Base-by-base conservation (phyloP, 148 eudicot genomes). In the Chenopodium quinoa region DNA sequence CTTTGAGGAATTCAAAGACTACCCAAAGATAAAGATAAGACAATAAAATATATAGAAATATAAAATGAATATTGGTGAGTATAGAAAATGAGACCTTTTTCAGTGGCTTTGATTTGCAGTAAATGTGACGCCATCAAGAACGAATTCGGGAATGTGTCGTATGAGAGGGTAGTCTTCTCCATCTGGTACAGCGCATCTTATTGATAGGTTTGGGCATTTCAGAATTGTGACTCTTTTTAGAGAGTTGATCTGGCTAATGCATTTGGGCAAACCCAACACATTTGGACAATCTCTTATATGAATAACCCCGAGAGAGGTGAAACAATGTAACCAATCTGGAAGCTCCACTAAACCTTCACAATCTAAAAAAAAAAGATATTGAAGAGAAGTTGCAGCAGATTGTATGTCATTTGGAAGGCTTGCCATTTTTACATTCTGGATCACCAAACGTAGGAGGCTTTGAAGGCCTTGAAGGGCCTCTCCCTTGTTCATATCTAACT, bases 331-430 rank as follows among this genome's bases (percentile, higher is more conserved):
- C 78, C 82, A 84, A 25, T 77, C 72, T 16, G 87, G 91, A 22
- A 90, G 56, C 7, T 72, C 68, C 9, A 9, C 48, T 82, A 90
- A 71, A 11, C 44, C 62, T 34, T 71, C 46, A 77, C 91, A 90
- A n/a, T 87, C 23, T n/a, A n/a, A n/a, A n/a, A n/a, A n/a, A n/a
- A n/a, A n/a, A 0, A 90, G 50, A 68, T 82, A 73, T 54, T 78
- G 76, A 10, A 90, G 83, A 65, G 84, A 77, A 7, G 44, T 20
- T 9, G 80, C 76, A 20, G 77, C 81, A 34, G 76, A 85, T 66
- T 72, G 52, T 44, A 90, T 83, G 34, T 85, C 81, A 6, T 8
- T 19, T 2, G 91, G 78, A 0, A 89, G n/a, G 27, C 1, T 11
- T 8, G 29, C 46, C 8, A 90, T 44, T 17, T 62, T 73, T 29